Evolutionary conservation across 495 filamentous ascomycete species (phyloP).

Genomic region (Xanthoparmelia taractica): DNA sequence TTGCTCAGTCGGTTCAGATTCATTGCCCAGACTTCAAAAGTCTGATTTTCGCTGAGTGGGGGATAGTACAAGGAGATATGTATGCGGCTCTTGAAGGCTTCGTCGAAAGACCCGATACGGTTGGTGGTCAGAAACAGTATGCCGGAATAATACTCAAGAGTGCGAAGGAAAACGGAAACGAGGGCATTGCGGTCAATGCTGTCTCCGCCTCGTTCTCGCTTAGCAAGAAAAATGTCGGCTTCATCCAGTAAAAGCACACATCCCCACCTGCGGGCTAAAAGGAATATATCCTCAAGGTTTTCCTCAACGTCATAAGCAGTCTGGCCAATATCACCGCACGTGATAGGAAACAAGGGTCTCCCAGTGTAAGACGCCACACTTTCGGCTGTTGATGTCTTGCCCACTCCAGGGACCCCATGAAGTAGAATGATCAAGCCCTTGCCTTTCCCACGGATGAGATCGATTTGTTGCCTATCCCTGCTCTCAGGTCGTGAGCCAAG

Average conservation of each 20-base stretch:
- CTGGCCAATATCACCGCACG: slow-evolving; percentile 23
- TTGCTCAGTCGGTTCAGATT: slow-evolving; percentile 1
- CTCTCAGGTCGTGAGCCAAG: background rate
- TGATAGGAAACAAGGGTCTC: slow-evolving; percentile 31
- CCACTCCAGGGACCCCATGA: slow-evolving; percentile 43
- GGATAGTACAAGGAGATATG: slow-evolving; percentile 31
- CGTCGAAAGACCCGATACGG: slow-evolving; percentile 36
- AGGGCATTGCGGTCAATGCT: slow-evolving; percentile 26
- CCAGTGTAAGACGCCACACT: slow-evolving; percentile 28
- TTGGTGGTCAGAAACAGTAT: slow-evolving; percentile 54
- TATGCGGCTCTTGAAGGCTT: slow-evolving; percentile 45
- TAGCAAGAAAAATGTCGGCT: slow-evolving; percentile 34
- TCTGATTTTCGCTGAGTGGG: slow-evolving; percentile 5
- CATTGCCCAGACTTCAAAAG: slow-evolving; percentile 12
- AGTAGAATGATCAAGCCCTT: slow-evolving; percentile 47
- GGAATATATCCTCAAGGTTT: slow-evolving; percentile 40
- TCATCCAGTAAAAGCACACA: slow-evolving; percentile 54
- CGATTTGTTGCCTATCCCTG: slow-evolving; percentile 5
- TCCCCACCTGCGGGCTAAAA: slow-evolving; percentile 20
- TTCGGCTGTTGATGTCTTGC: slow-evolving; percentile 36
- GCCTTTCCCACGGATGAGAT: slow-evolving; percentile 33
- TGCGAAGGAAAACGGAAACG: slow-evolving; percentile 42
- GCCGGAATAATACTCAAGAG: slow-evolving; percentile 49
- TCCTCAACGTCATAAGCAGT: slow-evolving; percentile 13
- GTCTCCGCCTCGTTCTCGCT: slow-evolving; percentile 31